Conservation (phyloP, 1,284 basidiomycete genomes). For the Rhodofomes roseus region DNA sequence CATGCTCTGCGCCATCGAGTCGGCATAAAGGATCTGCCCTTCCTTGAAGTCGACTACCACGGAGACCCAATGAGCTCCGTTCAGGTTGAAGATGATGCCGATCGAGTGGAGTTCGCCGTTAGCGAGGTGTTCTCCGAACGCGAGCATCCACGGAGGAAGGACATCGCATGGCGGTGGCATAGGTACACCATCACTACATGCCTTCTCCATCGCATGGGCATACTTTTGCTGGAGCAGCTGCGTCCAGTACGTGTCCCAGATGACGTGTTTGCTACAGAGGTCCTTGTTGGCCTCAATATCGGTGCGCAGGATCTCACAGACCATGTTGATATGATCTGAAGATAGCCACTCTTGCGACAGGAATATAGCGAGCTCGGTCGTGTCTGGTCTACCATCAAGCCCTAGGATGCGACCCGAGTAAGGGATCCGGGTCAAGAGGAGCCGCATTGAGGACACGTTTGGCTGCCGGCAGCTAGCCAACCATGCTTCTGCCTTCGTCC, state of each 20-base stretch:
- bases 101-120: not conserved
- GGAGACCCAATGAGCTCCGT: conserved; percentile 5
- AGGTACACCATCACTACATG: not conserved
- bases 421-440: not conserved
- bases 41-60: conserved; percentile 2
- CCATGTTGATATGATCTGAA: not conserved
- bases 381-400: not conserved
- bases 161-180: not conserved
- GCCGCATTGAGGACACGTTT: not conserved
- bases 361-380: not conserved
- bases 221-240: not conserved
- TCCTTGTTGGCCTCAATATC: not conserved
- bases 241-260: not conserved
- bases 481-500: not conserved
- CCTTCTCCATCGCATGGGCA: no score
- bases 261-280: not conserved
- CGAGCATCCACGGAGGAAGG: not conserved
- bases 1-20: not conserved
- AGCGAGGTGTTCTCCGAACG: not conserved
- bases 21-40: not conserved
- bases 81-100: not conserved
- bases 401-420: not conserved
- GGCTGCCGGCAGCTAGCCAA: not conserved
- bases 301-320: not conserved
- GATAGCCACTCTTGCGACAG: not conserved